Evolutionary conservation across 176 grass and related monocot species (phyloP).

Genomic region (Zea mays): Zm-B73-REFERENCE-NAM-5.0 NC_050104.1:137678501-137679000

Average conservation of each 20-base stretch:
- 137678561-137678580: too few species aligned
- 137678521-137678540: too few species aligned
- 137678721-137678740: not conserved
- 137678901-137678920: conserved; percentile 63
- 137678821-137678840: not conserved
- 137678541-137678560: too few species aligned
- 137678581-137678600: too few species aligned
- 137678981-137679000: conserved; percentile 38
- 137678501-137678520: too few species aligned
- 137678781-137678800: conserved; percentile 1
- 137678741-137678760: not conserved
- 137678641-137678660: not conserved
- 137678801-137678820: conserved; percentile 26
- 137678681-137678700: not conserved
- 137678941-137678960: conserved; percentile 18
- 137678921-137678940: conserved; percentile 29
- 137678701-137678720: not conserved
- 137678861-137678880: conserved; percentile 38
- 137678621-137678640: not conserved
- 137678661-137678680: not conserved
- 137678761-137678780: conserved; percentile 19
- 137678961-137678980: conserved; percentile 38
- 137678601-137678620: too few species aligned
- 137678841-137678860: conserved; percentile 23
- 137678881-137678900: conserved; percentile 62